Conservation (phyloP, 2,329 filamentous ascomycete genomes). For the Biscogniauxia marginata region DNA sequence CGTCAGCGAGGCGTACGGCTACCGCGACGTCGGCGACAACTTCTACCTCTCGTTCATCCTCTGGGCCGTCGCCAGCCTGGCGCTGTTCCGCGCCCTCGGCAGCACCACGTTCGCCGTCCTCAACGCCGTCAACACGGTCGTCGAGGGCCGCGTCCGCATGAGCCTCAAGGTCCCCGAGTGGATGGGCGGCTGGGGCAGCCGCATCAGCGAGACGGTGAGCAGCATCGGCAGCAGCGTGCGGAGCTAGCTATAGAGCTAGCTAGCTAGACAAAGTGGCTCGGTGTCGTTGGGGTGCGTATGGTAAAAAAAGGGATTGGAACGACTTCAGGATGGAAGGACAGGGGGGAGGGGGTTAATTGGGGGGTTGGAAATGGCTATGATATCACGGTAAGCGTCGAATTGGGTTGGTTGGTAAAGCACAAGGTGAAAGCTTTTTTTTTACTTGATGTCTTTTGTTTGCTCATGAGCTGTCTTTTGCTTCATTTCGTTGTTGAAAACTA, state of each 20-base stretch:
- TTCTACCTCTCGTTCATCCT: slow-evolving; percentile 91
- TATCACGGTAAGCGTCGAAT: background rate
- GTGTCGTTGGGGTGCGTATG: background rate
- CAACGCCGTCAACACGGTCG: slow-evolving; percentile 78
- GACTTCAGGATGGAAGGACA: background rate
- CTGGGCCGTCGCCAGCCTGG: slow-evolving; percentile 84
- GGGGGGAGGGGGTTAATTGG: background rate
- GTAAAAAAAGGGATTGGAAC: background rate
- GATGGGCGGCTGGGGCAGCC: slow-evolving; percentile 45
- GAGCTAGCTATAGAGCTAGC: slow-evolving; percentile 6
- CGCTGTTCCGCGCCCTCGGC: slow-evolving; percentile 84
- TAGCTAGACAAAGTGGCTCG: too few relatives aligned
- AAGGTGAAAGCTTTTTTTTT: background rate
- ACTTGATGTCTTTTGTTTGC: too few relatives aligned
- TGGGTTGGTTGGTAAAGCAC: background rate
- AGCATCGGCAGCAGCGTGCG: slow-evolving; percentile 40
- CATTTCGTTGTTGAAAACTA: too few relatives aligned
- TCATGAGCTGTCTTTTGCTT: too few relatives aligned
- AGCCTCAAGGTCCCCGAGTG: slow-evolving; percentile 52
- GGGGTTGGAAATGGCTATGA: background rate
- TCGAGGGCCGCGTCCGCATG: slow-evolving; percentile 75
- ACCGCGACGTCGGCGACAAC: slow-evolving; percentile 72
- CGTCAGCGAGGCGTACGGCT: slow-evolving; percentile 80
- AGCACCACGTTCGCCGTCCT: slow-evolving; percentile 79
- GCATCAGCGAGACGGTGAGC: slow-evolving; percentile 46